Percentiles rank a stretch among this genome's conserved stretches.
These are phyloP conservation scores for Trichoderma aggressivum DNA, from an alignment of 2,329 filamentous ascomycete genomes.

Conservation along the genomic window DNA sequence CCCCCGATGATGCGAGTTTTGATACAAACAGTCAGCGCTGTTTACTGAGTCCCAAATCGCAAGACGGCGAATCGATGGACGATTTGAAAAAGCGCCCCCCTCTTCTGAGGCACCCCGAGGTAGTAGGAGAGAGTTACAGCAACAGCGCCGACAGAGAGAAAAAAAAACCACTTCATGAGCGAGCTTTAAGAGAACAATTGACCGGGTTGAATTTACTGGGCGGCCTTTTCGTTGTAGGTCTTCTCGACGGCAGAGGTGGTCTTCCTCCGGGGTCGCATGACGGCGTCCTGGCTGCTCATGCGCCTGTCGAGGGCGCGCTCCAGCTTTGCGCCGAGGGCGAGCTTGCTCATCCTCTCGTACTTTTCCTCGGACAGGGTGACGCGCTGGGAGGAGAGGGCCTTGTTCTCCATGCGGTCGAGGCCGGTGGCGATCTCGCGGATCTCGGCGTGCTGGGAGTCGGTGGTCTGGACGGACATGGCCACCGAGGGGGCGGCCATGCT, in stretches of 20 bases:
- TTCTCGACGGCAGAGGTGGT: slow-evolving; percentile 36
- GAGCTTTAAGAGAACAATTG: background rate
- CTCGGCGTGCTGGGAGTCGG: slow-evolving; percentile 54
- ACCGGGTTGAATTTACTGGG: background rate
- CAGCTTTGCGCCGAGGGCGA: slow-evolving; percentile 85
- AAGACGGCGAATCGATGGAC: background rate
- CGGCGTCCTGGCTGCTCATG: slow-evolving; percentile 86
- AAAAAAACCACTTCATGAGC: too few relatives aligned
- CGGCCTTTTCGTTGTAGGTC: slow-evolving; percentile 37
- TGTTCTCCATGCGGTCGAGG: slow-evolving; percentile 86
- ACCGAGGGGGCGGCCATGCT: slow-evolving; percentile 59
- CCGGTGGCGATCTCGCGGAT: slow-evolving; percentile 71
- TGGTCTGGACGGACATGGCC: slow-evolving; percentile 46
- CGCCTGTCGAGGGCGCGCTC: slow-evolving; percentile 81
- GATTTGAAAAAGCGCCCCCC: too few relatives aligned
- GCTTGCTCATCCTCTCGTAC: slow-evolving; percentile 75
- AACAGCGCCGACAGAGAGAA: too few relatives aligned
- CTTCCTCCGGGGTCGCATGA: slow-evolving; percentile 59
- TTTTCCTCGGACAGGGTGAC: slow-evolving; percentile 71
- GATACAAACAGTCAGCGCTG: background rate
- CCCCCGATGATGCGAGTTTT: background rate
- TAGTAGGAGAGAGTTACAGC: too few relatives aligned
- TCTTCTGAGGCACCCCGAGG: too few relatives aligned
- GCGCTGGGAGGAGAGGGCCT: slow-evolving; percentile 76
- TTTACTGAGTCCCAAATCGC: background rate